These are phyloP conservation scores for Boletus sp. DNA, from an alignment of 1,284 basidiomycete species.

Conservation along the genomic window DNA sequence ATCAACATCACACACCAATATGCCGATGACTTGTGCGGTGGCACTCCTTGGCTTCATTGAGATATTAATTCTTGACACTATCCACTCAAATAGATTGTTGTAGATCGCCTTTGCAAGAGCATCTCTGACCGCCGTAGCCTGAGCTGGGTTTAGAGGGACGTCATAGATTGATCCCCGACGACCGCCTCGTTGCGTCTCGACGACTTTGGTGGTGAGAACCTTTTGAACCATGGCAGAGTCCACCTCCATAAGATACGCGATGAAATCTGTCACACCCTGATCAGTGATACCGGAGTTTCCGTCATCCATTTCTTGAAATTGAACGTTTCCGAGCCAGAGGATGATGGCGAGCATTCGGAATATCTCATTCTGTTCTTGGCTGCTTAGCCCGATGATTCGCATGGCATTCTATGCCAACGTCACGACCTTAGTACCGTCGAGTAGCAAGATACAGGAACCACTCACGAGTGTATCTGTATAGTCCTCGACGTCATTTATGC, in stretches of 20 bases:
- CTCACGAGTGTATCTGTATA: conserved; percentile 84
- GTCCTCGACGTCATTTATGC: conserved; percentile 88
- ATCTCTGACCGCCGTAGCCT: conserved; percentile 86
- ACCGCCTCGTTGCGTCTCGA: conserved; percentile 93
- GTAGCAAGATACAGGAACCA: neutral
- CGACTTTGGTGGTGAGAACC: conserved; percentile 78
- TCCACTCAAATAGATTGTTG: conserved; percentile 99
- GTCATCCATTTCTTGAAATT: conserved; percentile 85
- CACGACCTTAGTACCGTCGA: conserved; percentile 17
- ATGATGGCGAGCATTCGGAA: conserved; percentile 90
- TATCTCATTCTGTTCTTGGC: conserved; percentile 88
- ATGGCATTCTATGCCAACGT: conserved; percentile 71
- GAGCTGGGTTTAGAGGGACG: conserved; percentile 91
- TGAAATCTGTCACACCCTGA: conserved; percentile 89
- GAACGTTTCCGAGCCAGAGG: conserved; percentile 96
- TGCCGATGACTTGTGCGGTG: conserved; percentile 88
- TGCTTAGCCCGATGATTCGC: conserved; percentile 84
- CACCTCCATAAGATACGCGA: conserved; percentile 91
- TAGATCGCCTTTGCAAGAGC: conserved; percentile 96
- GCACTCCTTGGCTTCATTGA: conserved; percentile 88
- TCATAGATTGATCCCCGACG: conserved; percentile 94
- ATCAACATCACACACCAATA: conserved; percentile 54
- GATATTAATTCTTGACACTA: conserved; percentile 92
- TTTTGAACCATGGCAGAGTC: conserved; percentile 80
- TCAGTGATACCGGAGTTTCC: conserved; percentile 85